Evolutionary conservation across 176 grass and related monocot genomes (phyloP).

Genomic region (Elaeis guineensis): DNA sequence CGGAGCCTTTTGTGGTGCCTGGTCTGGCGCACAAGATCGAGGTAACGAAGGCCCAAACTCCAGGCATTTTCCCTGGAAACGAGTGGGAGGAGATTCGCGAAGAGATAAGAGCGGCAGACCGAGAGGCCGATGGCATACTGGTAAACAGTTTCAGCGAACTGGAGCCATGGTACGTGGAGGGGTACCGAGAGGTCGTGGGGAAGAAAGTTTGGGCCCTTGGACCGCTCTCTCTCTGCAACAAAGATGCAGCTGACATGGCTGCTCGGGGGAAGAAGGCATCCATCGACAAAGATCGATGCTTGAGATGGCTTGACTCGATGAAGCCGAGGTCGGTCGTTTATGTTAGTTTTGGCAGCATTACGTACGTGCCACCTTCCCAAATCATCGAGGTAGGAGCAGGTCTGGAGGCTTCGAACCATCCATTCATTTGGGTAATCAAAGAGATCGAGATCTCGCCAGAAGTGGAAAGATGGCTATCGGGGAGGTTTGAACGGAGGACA

Average conservation of each 20-base stretch:
- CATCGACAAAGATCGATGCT: neutral
- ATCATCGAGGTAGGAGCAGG: neutral
- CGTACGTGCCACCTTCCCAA: neutral
- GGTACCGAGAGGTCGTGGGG: conserved; percentile 18
- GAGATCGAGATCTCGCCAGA: neutral
- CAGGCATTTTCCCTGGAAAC: conserved; percentile 6
- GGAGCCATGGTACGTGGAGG: conserved; percentile 18
- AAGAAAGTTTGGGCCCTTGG: conserved; percentile 47
- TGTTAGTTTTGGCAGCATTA: conserved; percentile 2
- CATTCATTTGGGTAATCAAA: conserved; percentile 4
- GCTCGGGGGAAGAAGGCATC: neutral
- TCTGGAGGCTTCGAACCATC: neutral
- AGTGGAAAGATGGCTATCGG: neutral
- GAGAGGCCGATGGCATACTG: conserved; percentile 45
- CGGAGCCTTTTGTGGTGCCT: conserved; percentile 28
- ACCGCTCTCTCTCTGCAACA: conserved; percentile 42
- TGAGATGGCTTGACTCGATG: conserved; percentile 4
- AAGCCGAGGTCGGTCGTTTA: conserved; percentile 1
- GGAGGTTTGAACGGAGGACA: neutral
- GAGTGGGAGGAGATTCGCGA: neutral
- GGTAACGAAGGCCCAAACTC: conserved; percentile 31
- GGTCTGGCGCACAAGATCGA: conserved; percentile 26
- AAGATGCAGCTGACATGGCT: neutral
- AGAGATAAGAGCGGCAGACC: conserved; percentile 24
- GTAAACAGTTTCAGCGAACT: conserved; percentile 55